Evolutionary conservation across 192 early-diverging fungal genomes (phyloP).

Genomic region (Backusella morwellensis): DNA sequence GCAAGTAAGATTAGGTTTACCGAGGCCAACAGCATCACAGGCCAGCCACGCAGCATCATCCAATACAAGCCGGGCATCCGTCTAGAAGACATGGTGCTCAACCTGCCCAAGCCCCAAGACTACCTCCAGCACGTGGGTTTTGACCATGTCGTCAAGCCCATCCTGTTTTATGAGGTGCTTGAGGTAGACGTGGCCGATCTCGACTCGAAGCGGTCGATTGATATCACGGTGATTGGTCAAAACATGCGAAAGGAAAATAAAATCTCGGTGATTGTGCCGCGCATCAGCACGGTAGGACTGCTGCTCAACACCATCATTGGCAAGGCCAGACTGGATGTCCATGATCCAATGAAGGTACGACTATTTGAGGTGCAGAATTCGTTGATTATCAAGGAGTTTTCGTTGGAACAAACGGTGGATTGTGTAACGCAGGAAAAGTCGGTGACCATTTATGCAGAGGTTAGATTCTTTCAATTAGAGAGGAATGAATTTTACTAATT

Average conservation of each 20-base stretch:
- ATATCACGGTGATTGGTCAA: slow-evolving; percentile 66
- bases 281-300: neutral
- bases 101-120: neutral
- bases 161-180: slow-evolving; percentile 84
- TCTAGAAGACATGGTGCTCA: slow-evolving; percentile 38
- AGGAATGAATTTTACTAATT: neutral
- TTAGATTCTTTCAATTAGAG: neutral
- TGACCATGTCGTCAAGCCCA: slow-evolving; percentile 14
- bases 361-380: slow-evolving; percentile 19
- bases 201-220: slow-evolving; percentile 73
- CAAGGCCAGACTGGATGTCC: slow-evolving; percentile 13
- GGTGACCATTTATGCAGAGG: slow-evolving; percentile 56
- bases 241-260: slow-evolving; percentile 63
- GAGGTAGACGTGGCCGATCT: slow-evolving; percentile 80
- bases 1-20: slow-evolving; percentile 76
- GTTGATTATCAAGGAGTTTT: slow-evolving; percentile 21
- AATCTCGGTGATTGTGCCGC: slow-evolving; percentile 9
- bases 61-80: slow-evolving; percentile 5
- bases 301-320: neutral
- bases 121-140: slow-evolving; percentile 12
- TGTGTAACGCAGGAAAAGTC: slow-evolving; percentile 14
- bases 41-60: slow-evolving; percentile 24
- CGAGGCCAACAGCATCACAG: slow-evolving; percentile 20
- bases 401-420: slow-evolving; percentile 21
- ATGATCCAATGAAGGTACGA: slow-evolving; percentile 1